A percentile compares a stretch with the other conserved stretches of the same genome.
phyloP scores from a whole-genome alignment of 1,284 basidiomycete genomes.

The Marasmius oreades region DNA sequence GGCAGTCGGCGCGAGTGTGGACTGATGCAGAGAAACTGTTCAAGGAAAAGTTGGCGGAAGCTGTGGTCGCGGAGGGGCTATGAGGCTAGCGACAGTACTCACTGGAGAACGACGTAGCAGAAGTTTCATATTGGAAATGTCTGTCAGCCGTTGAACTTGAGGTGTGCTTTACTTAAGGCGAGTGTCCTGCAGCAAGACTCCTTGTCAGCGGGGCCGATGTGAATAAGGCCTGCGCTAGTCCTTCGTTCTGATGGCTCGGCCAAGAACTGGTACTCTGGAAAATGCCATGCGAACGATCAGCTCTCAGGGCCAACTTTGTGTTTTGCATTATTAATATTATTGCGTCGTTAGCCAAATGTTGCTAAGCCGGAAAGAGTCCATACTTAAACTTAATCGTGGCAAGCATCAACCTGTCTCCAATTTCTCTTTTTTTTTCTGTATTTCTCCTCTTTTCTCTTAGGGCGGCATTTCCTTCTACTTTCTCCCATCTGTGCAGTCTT shows the following conservation, averaged over 20 bases:
- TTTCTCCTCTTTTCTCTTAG: conserved; percentile 19
- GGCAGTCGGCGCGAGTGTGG: conserved; percentile 79
- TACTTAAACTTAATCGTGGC: neutral
- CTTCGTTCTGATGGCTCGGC: neutral
- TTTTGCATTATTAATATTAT: neutral
- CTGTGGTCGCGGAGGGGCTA: conserved; percentile 41
- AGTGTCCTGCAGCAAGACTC: too few species aligned
- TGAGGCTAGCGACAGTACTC: conserved; percentile 10
- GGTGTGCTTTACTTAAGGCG: too few species aligned
- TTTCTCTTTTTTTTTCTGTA: conserved; percentile 20
- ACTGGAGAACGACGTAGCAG: too few species aligned
- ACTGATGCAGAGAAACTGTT: conserved; percentile 87
- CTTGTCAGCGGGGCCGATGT: too few species aligned
- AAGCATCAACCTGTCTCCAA: conserved; percentile 26
- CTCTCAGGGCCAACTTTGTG: neutral
- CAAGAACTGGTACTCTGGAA: neutral
- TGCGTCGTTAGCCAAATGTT: conserved; percentile 8
- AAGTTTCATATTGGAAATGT: too few species aligned
- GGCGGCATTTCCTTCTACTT: conserved; percentile 22
- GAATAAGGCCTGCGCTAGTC: too few species aligned
- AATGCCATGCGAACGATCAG: neutral
- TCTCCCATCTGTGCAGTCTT: conserved; percentile 15
- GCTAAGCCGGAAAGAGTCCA: neutral
- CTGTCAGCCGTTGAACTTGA: too few species aligned
- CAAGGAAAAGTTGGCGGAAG: conserved; percentile 72